phyloP scores from a whole-genome alignment of 176 grass and related monocot species.

The Musa beccarii region DNA sequence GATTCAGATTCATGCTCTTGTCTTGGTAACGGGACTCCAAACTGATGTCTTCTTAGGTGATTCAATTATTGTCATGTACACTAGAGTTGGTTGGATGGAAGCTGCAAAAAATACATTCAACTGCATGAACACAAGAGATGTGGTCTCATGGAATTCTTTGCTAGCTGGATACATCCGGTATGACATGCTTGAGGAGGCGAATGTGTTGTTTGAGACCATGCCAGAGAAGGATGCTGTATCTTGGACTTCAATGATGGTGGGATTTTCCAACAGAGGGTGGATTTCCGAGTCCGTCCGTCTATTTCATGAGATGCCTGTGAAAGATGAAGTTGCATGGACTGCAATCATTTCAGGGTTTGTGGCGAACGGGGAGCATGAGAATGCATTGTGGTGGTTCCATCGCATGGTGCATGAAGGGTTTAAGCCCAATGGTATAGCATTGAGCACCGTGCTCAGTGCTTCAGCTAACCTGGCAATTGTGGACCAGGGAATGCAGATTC shows the following conservation, averaged over 20 bases:
- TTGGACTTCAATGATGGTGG: constrained; percentile 56
- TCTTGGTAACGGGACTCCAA: constrained; percentile 35
- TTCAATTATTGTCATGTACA: constrained; percentile 55
- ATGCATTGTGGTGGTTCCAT: constrained; percentile 40
- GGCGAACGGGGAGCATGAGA: constrained; percentile 37
- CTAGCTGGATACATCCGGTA: constrained; percentile 46
- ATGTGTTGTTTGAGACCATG: constrained; percentile 57
- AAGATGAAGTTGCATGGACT: constrained; percentile 52
- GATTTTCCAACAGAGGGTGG: constrained; percentile 54
- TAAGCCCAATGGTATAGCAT: constrained; percentile 28
- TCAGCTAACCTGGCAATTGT: constrained; percentile 34
- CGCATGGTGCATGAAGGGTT: constrained; percentile 44
- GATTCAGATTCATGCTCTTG: constrained; percentile 49
- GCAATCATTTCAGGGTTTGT: constrained; percentile 43
- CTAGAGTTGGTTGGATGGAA: constrained; percentile 42
- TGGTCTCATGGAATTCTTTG: constrained; percentile 69
- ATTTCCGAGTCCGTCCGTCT: constrained; percentile 45
- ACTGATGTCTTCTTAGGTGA: constrained; percentile 38
- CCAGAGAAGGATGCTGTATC: constrained; percentile 57
- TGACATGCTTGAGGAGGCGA: constrained; percentile 42
- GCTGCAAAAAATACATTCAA: constrained; percentile 36
- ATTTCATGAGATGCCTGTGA: constrained; percentile 59
- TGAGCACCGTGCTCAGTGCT: constrained; percentile 52
- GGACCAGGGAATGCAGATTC: constrained; percentile 50
- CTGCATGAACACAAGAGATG: constrained; percentile 47